Conservation (phyloP, 139 green algal species). For the Chlorella sp. region DNA sequence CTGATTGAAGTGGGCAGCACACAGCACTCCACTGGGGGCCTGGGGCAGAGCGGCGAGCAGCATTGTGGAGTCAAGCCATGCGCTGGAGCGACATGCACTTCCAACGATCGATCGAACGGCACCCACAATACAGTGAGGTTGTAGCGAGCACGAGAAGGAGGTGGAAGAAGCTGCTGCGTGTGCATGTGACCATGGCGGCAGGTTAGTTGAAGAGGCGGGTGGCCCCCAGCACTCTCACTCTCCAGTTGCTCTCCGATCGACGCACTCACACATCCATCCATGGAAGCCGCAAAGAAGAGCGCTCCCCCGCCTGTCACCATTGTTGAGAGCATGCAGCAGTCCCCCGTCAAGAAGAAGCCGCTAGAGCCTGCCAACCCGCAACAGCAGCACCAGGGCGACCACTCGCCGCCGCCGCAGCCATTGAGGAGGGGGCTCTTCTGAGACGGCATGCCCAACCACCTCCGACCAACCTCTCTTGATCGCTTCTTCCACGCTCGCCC, state of each 20-base stretch:
- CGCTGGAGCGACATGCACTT: too few relatives aligned
- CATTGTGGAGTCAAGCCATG: too few relatives aligned
- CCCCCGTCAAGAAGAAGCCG: neutral
- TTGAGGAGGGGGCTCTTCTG: neutral
- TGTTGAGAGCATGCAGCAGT: neutral
- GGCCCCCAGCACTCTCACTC: too few relatives aligned
- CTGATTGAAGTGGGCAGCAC: too few relatives aligned
- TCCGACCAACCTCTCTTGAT: neutral
- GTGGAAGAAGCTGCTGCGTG: conserved; percentile 2
- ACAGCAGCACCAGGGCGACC: neutral
- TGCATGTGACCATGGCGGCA: neutral
- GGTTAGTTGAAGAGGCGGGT: neutral
- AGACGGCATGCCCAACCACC: neutral
- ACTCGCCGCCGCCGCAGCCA: neutral
- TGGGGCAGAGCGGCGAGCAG: too few relatives aligned
- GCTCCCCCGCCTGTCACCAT: neutral
- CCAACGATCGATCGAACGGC: too few relatives aligned
- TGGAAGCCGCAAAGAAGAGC: neutral
- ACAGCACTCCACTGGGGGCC: too few relatives aligned
- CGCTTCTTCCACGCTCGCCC: neutral
- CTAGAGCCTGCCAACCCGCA: neutral
- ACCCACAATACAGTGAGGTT: too few relatives aligned
- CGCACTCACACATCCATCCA: neutral
- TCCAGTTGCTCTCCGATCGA: neutral
- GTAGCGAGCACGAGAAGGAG: too few relatives aligned